A percentile compares a stretch with the other conserved stretches of the same genome.
phyloP scores from a whole-genome alignment of 352 stramenopile genomes.

The Pythium apleroticum region DNA sequence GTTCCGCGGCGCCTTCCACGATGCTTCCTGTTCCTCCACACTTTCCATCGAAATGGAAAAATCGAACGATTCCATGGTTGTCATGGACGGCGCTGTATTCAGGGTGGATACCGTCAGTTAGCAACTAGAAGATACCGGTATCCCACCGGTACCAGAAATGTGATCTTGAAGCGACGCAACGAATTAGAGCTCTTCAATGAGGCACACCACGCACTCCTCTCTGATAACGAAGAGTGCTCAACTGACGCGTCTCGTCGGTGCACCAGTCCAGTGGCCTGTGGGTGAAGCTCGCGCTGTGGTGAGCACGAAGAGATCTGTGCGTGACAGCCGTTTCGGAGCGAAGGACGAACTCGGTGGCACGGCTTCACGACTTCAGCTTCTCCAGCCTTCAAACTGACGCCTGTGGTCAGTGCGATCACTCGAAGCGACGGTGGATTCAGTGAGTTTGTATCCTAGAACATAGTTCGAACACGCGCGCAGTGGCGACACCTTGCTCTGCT shows the following conservation, averaged over 20 bases:
- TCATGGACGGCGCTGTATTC: background rate
- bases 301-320: background rate
- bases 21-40: conserved; percentile 7
- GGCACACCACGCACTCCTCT: no score
- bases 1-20: conserved; percentile 7
- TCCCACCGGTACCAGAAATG: conserved; percentile 7
- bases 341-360: background rate
- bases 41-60: conserved; percentile 10
- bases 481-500: background rate
- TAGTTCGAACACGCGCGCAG: background rate
- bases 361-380: background rate
- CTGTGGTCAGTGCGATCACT: background rate
- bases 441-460: background rate
- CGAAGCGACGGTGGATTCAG: background rate
- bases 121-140: conserved; percentile 9
- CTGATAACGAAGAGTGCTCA: no score
- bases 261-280: background rate
- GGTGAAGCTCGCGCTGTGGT: background rate
- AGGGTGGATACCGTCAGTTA: background rate
- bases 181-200: no score
- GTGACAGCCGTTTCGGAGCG: no score
- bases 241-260: background rate
- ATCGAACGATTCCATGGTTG: conserved; percentile 5
- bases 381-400: no score
- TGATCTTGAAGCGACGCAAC: conserved; percentile 9